Evolutionary conservation across 2,329 filamentous ascomycete species (phyloP), one percentile per base, ranked within the genome.

Genomic region (Periglandula ipomoeae): DNA sequence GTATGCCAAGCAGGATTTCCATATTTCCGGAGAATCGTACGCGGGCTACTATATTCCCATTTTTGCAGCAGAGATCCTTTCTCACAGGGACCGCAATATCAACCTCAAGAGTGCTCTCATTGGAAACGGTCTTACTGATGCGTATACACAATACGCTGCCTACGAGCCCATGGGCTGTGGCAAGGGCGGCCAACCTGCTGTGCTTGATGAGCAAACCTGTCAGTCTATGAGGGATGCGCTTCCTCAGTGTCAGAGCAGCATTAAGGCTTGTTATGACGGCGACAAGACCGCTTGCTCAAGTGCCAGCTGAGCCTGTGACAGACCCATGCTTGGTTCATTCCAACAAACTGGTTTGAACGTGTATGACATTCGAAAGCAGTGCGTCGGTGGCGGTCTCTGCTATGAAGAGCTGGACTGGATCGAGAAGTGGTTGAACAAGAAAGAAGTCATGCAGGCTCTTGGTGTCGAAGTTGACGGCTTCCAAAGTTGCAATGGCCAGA

Each of bases 91-190:
- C 70, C 85, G 87, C 66, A 95, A 95, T 78, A 95, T 96, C 78
- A 95, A 95, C 75, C 83, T 96, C 57, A 86, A 96, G 78, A 95
- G 89, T 32, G 78, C 95, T 53, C 73, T 95, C 54, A 95, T 98
- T 61, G 93, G 91, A 49, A 97, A 98, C 67, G 91, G 93, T 68
- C 78, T 97, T 55, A 96, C 91, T 46, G 91, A 98, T 69, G 85
- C 85, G 50, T 78, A 85, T 57, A 95, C 88, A 40, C 93, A 97
- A 71, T 95, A 96, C 68, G 82, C 84, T 55, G 83, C 94, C 75
- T 97, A 96, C 79, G 85, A 85, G 60, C 91, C 91, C 59, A 97
- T 97, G 93, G 93, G 89, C 52, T 97, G 93, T 64, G 91, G 93
- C 62, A 83, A 95, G 42, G 91, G 91, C 68, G 91, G 91, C 56